Evolutionary conservation across 192 early-diverging fungal genomes (phyloP).

Genomic region (Physocladia obscura): DNA sequence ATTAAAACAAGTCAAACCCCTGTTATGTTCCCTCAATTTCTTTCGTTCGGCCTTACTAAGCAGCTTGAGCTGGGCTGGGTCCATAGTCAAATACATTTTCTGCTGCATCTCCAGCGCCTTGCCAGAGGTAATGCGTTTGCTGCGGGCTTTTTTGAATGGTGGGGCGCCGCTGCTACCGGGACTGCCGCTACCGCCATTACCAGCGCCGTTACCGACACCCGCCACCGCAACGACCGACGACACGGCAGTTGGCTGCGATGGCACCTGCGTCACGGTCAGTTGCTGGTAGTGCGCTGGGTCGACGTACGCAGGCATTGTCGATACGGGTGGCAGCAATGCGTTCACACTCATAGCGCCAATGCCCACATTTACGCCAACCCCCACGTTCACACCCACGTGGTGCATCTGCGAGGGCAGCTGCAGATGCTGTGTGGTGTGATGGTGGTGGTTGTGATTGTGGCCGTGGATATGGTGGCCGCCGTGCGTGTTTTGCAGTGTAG

Average conservation of each 20-base stretch:
- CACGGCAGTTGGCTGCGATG: background rate
- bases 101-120: constrained; percentile 1
- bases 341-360: too few relatives aligned
- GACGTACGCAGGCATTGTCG: background rate
- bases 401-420: too few relatives aligned
- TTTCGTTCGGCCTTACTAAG: constrained; percentile 41
- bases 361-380: too few relatives aligned
- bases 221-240: background rate
- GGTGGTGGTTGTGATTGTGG: too few relatives aligned
- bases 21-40: constrained; percentile 38
- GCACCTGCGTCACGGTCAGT: background rate
- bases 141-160: background rate
- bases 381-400: too few relatives aligned
- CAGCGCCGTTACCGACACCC: background rate
- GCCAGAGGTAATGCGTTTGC: background rate
- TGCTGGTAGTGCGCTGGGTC: constrained; percentile 68
- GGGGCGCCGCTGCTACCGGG: background rate
- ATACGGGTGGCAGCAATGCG: too few relatives aligned
- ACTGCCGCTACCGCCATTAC: background rate
- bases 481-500: too few relatives aligned
- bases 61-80: constrained; percentile 22
- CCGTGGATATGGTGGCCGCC: too few relatives aligned
- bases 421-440: too few relatives aligned
- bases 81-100: constrained; percentile 16
- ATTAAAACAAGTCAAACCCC: constrained; percentile 62